Evolutionary conservation across 129 eudicot genomes (phyloP), one percentile per base, ranked within the genome.

Genomic region (Oenanthe sinensis): DNA sequence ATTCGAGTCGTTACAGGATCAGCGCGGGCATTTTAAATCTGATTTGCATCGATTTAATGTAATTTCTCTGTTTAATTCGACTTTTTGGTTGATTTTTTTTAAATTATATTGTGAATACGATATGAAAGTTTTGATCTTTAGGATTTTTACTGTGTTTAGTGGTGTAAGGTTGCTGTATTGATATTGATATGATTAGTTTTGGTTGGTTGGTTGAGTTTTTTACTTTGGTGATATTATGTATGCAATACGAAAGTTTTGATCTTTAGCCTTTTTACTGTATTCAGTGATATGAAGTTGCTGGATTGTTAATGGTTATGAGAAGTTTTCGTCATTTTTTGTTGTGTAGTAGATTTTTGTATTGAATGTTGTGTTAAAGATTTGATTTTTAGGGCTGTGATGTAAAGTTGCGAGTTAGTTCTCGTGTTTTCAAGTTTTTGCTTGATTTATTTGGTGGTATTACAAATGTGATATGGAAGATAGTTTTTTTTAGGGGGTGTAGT

Each of bases 41-140:
- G 98, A 95, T 77, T 77, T 95, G 50, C 98, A 95, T 87, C 97
- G 96, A 10, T 84, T 91, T 84, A 95, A 95, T 84, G 98, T 95
- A 85, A 54, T 30, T 4, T 58, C 2, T 44, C 20, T 8, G 24
- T 24, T 40, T 2, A 3, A 0, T 40, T 24, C n/a, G 20, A 19
- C 0, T 16, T 72, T 20, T 71, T 44, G 1, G 3, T 44, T 44
- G 52, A 44, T 72, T 43, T 8, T 3, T 43, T 73, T 4, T 24
- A 6, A 4, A 15, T 37, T 37, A 44, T 72, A 43, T 8, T 15
- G 39, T 14, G 19, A 9, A 4, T 36, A 1, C 45, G 24, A 37
- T 33, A 4, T 2, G 11, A 71, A 72, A 42, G 37, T 20, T 22
- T 73, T 43, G 12, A 9, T 73, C 12, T 73, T 73, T 73, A 73